phyloP scores from a whole-genome alignment of 148 eudicot species.

The Rhododendron mucronatum region DNA sequence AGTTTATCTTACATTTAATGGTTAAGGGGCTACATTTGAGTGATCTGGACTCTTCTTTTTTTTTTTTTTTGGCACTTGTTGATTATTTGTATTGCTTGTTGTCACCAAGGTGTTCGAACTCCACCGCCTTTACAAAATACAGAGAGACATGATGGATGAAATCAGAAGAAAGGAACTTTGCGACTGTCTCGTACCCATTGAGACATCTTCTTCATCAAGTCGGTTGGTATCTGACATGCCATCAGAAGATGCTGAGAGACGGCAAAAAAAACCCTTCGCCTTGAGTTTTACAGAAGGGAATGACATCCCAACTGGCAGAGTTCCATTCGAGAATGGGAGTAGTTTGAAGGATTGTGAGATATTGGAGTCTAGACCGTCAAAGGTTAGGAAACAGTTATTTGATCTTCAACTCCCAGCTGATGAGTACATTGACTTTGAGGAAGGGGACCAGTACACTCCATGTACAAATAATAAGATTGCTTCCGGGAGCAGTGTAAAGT shows the following conservation, averaged over 20 bases:
- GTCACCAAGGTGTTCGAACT: slow-evolving; percentile 66
- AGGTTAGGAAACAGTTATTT: slow-evolving; percentile 61
- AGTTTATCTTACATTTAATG: background rate
- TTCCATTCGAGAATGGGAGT: slow-evolving; percentile 30
- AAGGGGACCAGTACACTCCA: slow-evolving; percentile 31
- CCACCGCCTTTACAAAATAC: slow-evolving; percentile 83
- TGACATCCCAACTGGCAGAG: slow-evolving; percentile 22
- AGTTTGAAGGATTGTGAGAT: slow-evolving; percentile 51
- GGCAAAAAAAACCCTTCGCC: slow-evolving; percentile 26
- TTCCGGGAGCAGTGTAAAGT: slow-evolving; percentile 23
- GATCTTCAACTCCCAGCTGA: slow-evolving; percentile 81
- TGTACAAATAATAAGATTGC: slow-evolving; percentile 20
- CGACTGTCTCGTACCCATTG: slow-evolving; percentile 36
- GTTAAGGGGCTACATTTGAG: background rate
- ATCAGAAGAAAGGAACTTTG: slow-evolving; percentile 46
- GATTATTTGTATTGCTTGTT: background rate
- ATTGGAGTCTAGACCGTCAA: slow-evolving; percentile 68
- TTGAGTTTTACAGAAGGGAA: slow-evolving; percentile 38
- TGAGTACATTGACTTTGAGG: slow-evolving; percentile 60
- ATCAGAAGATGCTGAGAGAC: slow-evolving; percentile 42
- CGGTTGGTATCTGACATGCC: slow-evolving; percentile 48
- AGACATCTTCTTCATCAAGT: slow-evolving; percentile 74
- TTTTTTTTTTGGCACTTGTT: background rate
- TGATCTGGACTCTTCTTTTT: background rate
- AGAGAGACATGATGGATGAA: slow-evolving; percentile 86